Conservation (phyloP, 148 eudicot genomes). For the Rhododendron griersonianum region DNA sequence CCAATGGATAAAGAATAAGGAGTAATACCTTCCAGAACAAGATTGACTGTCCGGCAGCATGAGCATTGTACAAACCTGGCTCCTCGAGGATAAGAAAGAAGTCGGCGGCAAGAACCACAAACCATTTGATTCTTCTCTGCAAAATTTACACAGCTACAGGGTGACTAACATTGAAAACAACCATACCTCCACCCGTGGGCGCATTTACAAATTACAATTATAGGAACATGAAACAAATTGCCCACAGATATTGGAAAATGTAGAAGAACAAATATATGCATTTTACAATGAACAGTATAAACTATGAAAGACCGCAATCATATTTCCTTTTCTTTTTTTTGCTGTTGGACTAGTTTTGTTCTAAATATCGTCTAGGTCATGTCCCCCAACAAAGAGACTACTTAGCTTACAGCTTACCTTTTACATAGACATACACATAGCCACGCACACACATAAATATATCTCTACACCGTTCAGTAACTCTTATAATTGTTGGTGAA, state of each 20-base stretch:
- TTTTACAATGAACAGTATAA: neutral
- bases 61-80: conserved; percentile 70
- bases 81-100: conserved; percentile 68
- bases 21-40: conserved; percentile 69
- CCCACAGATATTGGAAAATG: neutral
- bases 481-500: neutral
- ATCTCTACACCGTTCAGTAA: neutral
- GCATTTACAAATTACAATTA: neutral
- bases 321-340: neutral
- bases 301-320: neutral
- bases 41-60: conserved; percentile 72
- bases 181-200: neutral
- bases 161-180: neutral
- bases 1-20: neutral
- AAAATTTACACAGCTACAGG: conserved; percentile 3
- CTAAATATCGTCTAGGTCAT: neutral
- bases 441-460: neutral
- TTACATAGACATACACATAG: neutral
- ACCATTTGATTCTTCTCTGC: conserved; percentile 81
- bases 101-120: conserved; percentile 81
- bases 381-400: neutral
- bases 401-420: neutral
- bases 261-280: neutral
- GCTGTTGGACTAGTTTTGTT: neutral
- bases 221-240: neutral